These are phyloP conservation scores for Verruconis gallopava DNA, from an alignment of 2,329 filamentous ascomycete genomes.

Conservation along the genomic window DNA sequence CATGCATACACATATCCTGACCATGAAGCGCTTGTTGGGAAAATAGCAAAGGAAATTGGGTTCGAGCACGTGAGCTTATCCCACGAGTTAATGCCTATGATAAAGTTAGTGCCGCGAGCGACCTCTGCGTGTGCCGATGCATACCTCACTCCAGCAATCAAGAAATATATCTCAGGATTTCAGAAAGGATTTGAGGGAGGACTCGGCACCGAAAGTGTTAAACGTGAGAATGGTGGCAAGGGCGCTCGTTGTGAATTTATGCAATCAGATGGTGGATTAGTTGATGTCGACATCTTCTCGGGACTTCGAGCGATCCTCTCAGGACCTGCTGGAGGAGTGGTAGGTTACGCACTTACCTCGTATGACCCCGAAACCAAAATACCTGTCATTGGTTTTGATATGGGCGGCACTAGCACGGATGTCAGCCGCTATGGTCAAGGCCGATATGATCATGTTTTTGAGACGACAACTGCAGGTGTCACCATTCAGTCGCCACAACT, in stretches of 20 bases:
- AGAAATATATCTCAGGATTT: conserved; percentile 66
- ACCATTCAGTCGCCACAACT: conserved; percentile 86
- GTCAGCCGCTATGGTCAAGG: conserved; percentile 78
- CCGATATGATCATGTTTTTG: conserved; percentile 84
- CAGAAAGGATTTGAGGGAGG: conserved; percentile 69
- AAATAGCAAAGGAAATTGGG: conserved; percentile 65
- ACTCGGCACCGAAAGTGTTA: conserved; percentile 62
- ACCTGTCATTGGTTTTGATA: conserved; percentile 88
- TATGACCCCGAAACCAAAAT: conserved; percentile 73
- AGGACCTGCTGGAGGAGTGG: conserved; percentile 83
- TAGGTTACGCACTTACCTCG: conserved; percentile 82
- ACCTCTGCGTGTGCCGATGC: conserved; percentile 70
- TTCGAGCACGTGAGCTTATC: conserved; percentile 73
- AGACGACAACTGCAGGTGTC: conserved; percentile 87
- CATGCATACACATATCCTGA: conserved; percentile 85
- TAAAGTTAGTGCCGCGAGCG: conserved; percentile 63
- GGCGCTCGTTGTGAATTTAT: conserved; percentile 87
- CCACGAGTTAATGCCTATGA: conserved; percentile 78
- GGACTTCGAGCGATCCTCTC: conserved; percentile 77
- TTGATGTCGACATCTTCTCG: conserved; percentile 68
- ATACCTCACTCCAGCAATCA: conserved; percentile 67
- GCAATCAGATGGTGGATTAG: conserved; percentile 67
- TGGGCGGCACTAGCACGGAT: conserved; percentile 89
- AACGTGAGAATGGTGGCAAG: conserved; percentile 48
- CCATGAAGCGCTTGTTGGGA: conserved; percentile 68